Evolutionary conservation across 768 basidiomycete species (phyloP), one percentile per base, ranked within the genome.

Genomic region (Tricholoma matsutake): DNA sequence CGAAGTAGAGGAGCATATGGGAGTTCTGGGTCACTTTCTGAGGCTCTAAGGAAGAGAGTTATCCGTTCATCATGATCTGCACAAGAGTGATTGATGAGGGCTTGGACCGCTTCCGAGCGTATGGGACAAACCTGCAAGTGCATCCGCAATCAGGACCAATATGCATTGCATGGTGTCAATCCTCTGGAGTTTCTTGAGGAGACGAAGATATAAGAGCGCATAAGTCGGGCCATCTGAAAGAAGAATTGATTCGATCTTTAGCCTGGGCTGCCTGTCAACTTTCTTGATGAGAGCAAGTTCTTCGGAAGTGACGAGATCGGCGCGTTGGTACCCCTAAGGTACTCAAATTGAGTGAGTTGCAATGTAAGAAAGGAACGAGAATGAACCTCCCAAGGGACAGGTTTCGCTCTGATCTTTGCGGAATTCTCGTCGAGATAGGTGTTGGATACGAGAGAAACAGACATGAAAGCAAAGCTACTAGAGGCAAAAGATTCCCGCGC

Each of bases 351-450:
- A 29, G 51, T 47, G 35, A 39, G 35, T 3, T 56, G 52, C 14
- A 22, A 25, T 56, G 41, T 16, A 32, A 14, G 10, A 13, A 58
- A 60, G 52, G 55, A 29, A 29, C 11, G 5, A 2, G 9, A 5
- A 45, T 79, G 61, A 60, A 96, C 96, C 88, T 97, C 95, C 96
- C 96, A 98, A 64, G 95, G 95, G 9, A 97, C 93, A 1, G 89
- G 87, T 73, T 96, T 97, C 7, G 89, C 83, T 67, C 90, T 83
- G 63, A 96, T 94, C 81, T 96, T 96, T 56, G 87, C 81, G 7
- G 92, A 90, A 68, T 81, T 85, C 65, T 96, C 94, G 65, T 95
- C 92, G 63, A 98, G 85, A 78, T 89, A 94, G 2, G 85, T 73
- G 68, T 89, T 94, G 22, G 89, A 88, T 34, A 94, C 88, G 57